Conservation (phyloP, 768 basidiomycete genomes). For the Sarcomyxa edulis region DNA sequence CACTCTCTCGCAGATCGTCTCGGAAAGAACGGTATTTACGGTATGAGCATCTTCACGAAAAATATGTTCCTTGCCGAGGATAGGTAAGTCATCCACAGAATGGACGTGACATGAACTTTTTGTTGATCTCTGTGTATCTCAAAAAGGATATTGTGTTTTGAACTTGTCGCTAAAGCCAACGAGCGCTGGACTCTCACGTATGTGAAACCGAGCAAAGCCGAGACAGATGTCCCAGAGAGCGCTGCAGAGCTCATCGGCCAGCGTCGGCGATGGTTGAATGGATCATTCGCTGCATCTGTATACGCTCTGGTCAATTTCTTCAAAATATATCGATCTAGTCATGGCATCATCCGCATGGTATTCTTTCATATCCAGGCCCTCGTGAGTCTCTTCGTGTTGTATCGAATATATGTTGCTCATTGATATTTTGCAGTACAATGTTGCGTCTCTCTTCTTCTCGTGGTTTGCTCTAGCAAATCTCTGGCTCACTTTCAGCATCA, state of each 20-base stretch:
- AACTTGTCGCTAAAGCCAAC: constrained; percentile 66
- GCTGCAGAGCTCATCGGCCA: constrained; percentile 73
- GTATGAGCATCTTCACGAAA: constrained; percentile 96
- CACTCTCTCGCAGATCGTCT: constrained; percentile 86
- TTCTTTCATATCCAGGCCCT: constrained; percentile 92
- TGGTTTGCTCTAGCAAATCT: constrained; percentile 92
- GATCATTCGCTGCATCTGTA: constrained; percentile 68
- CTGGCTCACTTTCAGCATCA: constrained; percentile 91
- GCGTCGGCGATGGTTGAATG: constrained; percentile 74
- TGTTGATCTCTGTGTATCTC: too few species aligned
- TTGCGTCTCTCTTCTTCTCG: constrained; percentile 78
- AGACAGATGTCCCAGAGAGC: constrained; percentile 73
- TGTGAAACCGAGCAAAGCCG: constrained; percentile 74
- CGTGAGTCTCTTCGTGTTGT: constrained; percentile 43
- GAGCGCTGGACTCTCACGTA: constrained; percentile 71
- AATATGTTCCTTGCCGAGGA: constrained; percentile 82
- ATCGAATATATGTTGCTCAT: too few species aligned
- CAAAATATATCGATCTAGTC: constrained; percentile 78
- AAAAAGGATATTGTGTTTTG: constrained; percentile 81
- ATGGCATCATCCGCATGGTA: constrained; percentile 88
- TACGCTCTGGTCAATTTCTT: constrained; percentile 93
- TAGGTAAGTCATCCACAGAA: constrained; percentile 2
- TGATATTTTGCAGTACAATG: constrained; percentile 88
- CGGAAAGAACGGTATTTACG: constrained; percentile 88
- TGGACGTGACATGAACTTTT: constrained; percentile 63